Evolutionary conservation across 2,329 filamentous ascomycete species (phyloP).

Genomic region (Ophiosphaerella korrae): DNA sequence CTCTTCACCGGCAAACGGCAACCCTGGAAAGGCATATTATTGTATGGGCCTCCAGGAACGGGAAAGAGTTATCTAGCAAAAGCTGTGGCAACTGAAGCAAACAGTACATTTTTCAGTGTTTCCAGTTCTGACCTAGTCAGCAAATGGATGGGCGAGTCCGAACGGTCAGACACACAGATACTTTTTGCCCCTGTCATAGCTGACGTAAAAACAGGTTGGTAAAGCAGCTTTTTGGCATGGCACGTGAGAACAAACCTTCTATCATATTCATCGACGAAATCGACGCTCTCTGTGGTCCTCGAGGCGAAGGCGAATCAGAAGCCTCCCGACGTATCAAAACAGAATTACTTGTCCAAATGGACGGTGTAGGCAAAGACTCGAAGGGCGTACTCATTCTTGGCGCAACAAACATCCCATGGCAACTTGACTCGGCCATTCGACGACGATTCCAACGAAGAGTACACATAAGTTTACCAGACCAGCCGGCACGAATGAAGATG

Average conservation of each 20-base stretch:
- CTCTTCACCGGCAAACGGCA: constrained; percentile 94
- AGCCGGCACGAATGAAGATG: constrained; percentile 87
- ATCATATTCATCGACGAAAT: constrained; percentile 99
- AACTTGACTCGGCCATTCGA: constrained; percentile 93
- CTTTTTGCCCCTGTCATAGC: background rate
- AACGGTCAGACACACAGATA: constrained; percentile 66
- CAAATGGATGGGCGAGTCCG: constrained; percentile 99
- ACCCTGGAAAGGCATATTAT: constrained; percentile 96
- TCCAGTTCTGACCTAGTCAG: constrained; percentile 96
- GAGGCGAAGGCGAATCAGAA: constrained; percentile 94
- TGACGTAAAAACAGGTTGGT: constrained; percentile 68
- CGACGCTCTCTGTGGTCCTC: constrained; percentile 91
- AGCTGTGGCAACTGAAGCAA: constrained; percentile 95
- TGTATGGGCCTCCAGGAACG: constrained; percentile 95
- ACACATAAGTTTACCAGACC: constrained; percentile 90
- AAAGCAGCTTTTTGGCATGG: constrained; percentile 96
- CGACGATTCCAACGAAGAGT: constrained; percentile 95
- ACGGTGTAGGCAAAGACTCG: constrained; percentile 95
- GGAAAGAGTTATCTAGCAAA: constrained; percentile 98
- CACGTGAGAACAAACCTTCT: constrained; percentile 94
- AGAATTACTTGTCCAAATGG: constrained; percentile 98
- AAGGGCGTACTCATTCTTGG: constrained; percentile 93
- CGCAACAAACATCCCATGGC: constrained; percentile 98
- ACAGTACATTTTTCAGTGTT: constrained; percentile 98
- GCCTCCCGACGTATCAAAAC: constrained; percentile 98